Base-by-base conservation (phyloP, 495 filamentous ascomycete species). In the Aspergillus sclerotioniger region DNA sequence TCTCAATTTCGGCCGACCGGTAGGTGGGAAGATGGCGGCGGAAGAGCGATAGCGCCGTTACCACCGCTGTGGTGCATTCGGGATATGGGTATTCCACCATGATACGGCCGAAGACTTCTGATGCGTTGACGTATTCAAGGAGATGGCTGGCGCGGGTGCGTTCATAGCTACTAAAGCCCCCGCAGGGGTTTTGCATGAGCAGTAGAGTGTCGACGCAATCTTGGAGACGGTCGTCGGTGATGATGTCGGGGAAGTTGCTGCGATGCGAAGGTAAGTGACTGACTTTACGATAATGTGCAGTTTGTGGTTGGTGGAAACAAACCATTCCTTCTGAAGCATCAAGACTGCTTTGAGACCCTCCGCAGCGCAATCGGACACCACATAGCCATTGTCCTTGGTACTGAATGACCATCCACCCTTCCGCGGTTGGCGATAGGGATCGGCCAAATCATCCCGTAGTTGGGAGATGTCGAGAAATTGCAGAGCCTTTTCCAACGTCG, bases 51-150 rank as follows among this genome's bases (percentile, higher is more conserved):
- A 67, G 43, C 12, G 62, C 56, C 0, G 57, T 65, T 3, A 67
- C 21, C 6, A 55, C 56, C 8, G 65, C 55, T 0, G 58, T 54
- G 4, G 59, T 67, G 37, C 65, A 67, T 16, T 67, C 65, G 0
- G 60, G 39, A 35, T 60, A 66, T 20, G 56, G 53, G 17, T 61
- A 61, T 28, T 67, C 65, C 6, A 66, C 44, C 65, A 67, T 67
- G 8, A 60, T 48, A 8, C 48, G 19, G 13, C 50, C 59, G 31
- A 65, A 66, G 1, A 63, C 29, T 20, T 67, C 66, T 0, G 63
- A 51, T 6, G 48, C 53, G 54, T 68, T 68, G 9, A 67, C 32
- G 17, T 46, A 39, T 41, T 66, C 63, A 13, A 68, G 57, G 13
- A 48, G 51, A 2, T 28, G 6, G 19, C 56, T 43, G 8, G 51